These are phyloP conservation scores for Sphaerosporella brunnea DNA, from an alignment of 495 filamentous ascomycete genomes.

Conservation along the genomic window DNA sequence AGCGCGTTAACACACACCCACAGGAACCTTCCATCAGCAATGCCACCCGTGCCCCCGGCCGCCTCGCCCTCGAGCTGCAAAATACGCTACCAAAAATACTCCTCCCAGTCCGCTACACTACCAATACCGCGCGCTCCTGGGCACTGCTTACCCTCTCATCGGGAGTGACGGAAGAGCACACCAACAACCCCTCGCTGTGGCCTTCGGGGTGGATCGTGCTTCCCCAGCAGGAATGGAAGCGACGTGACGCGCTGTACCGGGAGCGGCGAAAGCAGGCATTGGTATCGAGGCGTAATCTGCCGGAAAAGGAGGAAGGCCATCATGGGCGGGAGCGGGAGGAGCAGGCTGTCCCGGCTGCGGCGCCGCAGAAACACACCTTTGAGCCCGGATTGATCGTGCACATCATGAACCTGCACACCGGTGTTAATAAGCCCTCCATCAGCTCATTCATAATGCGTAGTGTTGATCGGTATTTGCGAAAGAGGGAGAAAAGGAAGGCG, in stretches of 20 bases:
- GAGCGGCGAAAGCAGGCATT: constrained; percentile 5
- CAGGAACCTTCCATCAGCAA: constrained; percentile 19
- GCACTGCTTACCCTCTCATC: constrained; percentile 28
- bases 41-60: constrained; percentile 16
- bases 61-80: constrained; percentile 17
- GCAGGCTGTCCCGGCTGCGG: background rate
- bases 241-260: constrained; percentile 19
- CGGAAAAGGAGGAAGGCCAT: background rate
- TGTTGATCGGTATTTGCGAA: constrained; percentile 18
- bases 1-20: background rate
- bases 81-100: constrained; percentile 14
- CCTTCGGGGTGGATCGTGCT: constrained; percentile 29
- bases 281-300: background rate
- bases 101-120: constrained; percentile 19
- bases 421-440: constrained; percentile 18
- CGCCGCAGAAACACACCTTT: constrained; percentile 1
- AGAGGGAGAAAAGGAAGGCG: constrained; percentile 3
- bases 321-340: background rate
- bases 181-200: constrained; percentile 15
- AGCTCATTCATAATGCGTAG: constrained; percentile 14
- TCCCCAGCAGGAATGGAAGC: constrained; percentile 25
- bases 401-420: constrained; percentile 15
- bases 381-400: constrained; percentile 20
- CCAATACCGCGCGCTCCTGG: constrained; percentile 22
- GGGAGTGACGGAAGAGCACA: constrained; percentile 16